phyloP scores from a whole-genome alignment of 345 rosid genomes.

The Sisymbrium irio region DNA sequence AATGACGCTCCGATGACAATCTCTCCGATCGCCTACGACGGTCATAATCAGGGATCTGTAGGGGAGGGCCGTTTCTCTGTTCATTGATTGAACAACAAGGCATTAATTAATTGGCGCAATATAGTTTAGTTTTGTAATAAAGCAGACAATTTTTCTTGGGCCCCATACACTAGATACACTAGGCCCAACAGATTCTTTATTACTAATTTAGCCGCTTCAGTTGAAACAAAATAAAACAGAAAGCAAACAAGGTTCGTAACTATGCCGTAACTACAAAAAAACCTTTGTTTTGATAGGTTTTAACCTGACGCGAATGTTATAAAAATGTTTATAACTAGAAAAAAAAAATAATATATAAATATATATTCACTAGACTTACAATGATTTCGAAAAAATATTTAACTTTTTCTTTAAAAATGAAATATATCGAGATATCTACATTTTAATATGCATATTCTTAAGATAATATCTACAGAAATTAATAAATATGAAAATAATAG shows the following conservation, averaged over 20 bases:
- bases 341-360: background rate
- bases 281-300: background rate
- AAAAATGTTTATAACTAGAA: background rate
- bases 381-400: background rate
- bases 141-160: background rate
- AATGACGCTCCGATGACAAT: conserved; percentile 14
- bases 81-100: conserved; percentile 37
- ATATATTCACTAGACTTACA: background rate
- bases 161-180: background rate
- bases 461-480: background rate
- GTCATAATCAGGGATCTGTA: conserved; percentile 30
- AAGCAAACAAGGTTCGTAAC: background rate
- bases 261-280: too few species aligned
- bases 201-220: too few species aligned
- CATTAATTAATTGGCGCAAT: background rate
- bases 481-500: background rate
- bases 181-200: background rate
- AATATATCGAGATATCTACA: background rate
- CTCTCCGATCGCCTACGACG: conserved; percentile 25
- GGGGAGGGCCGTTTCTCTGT: conserved; percentile 42
- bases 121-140: background rate
- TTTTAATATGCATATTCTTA: background rate
- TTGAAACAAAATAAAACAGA: too few species aligned
- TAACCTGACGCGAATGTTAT: background rate
- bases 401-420: background rate